Conservation (phyloP, 2,329 filamentous ascomycete genomes). For the Thelonectria blattea region DNA sequence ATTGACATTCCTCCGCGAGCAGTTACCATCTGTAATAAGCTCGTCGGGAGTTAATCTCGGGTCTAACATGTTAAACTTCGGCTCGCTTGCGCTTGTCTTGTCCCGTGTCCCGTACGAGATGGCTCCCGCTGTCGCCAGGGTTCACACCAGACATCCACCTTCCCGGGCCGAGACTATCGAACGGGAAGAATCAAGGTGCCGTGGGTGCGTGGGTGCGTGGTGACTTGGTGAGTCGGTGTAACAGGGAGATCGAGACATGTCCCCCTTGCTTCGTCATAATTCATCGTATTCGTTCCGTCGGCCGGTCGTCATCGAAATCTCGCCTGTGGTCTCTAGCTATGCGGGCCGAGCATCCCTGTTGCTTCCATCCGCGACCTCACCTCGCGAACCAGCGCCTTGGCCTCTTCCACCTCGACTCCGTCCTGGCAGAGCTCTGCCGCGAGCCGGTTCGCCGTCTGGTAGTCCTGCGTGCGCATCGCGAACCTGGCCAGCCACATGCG, state of each 20-base stretch:
- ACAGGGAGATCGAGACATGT: not conserved
- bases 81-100: not conserved
- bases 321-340: constrained; percentile 27
- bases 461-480: constrained; percentile 78
- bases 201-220: not conserved
- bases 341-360: constrained; percentile 40
- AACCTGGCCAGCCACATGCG: constrained; percentile 90
- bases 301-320: constrained; percentile 14
- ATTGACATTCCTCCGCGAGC: not conserved
- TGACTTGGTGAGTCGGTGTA: not conserved
- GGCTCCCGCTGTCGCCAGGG: not conserved
- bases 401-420: constrained; percentile 95
- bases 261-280: not conserved
- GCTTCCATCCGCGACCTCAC: constrained; percentile 76
- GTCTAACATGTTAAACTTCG: not conserved
- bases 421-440: constrained; percentile 94
- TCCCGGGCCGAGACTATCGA: not conserved
- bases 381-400: constrained; percentile 89
- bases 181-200: not conserved
- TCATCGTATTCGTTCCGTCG: constrained; percentile 16
- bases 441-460: constrained; percentile 76
- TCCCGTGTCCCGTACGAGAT: not conserved
- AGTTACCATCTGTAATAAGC: not conserved
- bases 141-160: not conserved
- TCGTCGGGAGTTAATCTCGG: not conserved